Evolutionary conservation across 2,329 filamentous ascomycete species (phyloP).

Genomic region (Ilyonectria sp.): DNA sequence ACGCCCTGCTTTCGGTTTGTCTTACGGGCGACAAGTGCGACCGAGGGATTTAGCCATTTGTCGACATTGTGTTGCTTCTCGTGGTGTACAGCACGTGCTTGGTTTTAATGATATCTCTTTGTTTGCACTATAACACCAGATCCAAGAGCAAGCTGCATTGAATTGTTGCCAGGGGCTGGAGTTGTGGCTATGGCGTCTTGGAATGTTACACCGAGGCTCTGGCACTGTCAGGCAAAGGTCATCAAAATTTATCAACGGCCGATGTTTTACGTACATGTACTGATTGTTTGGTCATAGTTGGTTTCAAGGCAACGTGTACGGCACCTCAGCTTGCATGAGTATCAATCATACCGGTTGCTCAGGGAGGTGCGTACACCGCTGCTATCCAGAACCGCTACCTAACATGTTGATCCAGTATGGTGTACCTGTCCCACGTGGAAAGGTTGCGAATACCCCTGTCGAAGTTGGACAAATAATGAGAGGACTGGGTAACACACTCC

Average conservation of each 20-base stretch:
- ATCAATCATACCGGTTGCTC: constrained; percentile 48
- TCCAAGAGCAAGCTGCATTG: not conserved
- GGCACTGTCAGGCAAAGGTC: not conserved
- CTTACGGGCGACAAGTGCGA: too few species aligned
- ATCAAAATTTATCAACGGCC: not conserved
- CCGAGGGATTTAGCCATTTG: too few species aligned
- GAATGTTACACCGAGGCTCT: not conserved
- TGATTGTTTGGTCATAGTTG: not conserved
- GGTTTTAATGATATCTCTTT: not conserved
- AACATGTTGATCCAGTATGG: constrained; percentile 38
- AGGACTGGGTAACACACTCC: constrained; percentile 41
- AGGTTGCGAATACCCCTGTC: constrained; percentile 35
- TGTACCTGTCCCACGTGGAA: constrained; percentile 43
- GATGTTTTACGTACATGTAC: not conserved
- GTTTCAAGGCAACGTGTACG: not conserved
- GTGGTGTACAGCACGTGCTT: too few species aligned
- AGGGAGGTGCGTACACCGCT: constrained; percentile 34
- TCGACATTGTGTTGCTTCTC: too few species aligned
- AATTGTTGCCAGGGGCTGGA: not conserved
- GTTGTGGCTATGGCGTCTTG: not conserved
- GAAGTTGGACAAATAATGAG: constrained; percentile 41
- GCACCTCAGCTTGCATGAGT: constrained; percentile 46
- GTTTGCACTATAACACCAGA: not conserved
- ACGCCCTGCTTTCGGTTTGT: too few species aligned
- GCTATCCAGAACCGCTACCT: not conserved